phyloP scores from a whole-genome alignment of 116 monocot genomes.

The Zostera marina region DNA sequence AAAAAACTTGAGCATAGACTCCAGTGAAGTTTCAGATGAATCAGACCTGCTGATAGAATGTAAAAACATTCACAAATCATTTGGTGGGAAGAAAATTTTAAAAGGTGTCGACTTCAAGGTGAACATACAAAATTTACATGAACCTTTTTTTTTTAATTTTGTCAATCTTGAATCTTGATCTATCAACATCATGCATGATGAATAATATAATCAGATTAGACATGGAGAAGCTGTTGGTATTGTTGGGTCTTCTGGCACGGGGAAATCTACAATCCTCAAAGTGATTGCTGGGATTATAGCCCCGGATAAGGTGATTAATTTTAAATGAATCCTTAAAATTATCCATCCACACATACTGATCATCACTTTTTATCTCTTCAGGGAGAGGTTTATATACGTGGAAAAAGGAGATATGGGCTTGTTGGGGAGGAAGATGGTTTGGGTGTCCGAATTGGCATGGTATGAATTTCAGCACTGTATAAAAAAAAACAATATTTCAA shows the following conservation, averaged over 20 bases:
- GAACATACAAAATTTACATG: too few relatives aligned
- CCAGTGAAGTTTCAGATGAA: conserved; percentile 18
- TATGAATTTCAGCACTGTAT: too few relatives aligned
- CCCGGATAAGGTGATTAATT: conserved; percentile 41
- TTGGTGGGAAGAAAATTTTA: conserved; percentile 76
- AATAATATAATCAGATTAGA: conserved; percentile 88
- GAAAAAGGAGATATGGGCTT: conserved; percentile 65
- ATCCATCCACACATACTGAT: not conserved
- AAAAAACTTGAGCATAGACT: conserved; percentile 12
- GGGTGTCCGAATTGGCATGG: conserved; percentile 87
- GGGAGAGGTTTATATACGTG: conserved; percentile 85
- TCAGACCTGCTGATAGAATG: conserved; percentile 70
- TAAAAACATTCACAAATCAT: conserved; percentile 76
- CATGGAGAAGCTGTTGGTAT: conserved; percentile 99
- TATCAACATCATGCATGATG: not conserved
- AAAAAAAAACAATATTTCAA: too few relatives aligned
- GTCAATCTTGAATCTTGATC: not conserved
- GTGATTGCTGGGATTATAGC: conserved; percentile 87
- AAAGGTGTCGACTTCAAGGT: conserved; percentile 90
- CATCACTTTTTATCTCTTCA: conserved; percentile 12
- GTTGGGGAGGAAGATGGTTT: conserved; percentile 78
- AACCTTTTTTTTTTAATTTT: not conserved
- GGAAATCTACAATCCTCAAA: conserved; percentile 90
- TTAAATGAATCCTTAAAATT: too few relatives aligned
- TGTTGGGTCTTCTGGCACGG: conserved; percentile 94